phyloP scores from a whole-genome alignment of 495 filamentous ascomycete genomes.

The Annulohypoxylon stygium region DNA sequence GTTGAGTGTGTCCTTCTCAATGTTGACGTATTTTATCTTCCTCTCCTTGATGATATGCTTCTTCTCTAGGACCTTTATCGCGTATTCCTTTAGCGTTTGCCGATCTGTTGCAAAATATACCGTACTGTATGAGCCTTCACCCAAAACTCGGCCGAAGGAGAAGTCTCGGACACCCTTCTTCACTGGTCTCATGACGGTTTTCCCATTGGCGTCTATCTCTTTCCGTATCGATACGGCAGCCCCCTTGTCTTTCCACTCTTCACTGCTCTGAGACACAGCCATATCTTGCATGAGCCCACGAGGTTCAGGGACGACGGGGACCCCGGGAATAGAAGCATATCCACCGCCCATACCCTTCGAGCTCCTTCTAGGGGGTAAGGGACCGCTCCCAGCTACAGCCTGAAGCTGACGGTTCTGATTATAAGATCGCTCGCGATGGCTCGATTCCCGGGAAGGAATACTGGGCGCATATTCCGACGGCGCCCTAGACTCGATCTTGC shows the following conservation, averaged over 20 bases:
- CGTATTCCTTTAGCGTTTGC: constrained; percentile 95
- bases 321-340: constrained; percentile 58
- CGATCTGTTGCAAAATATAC: constrained; percentile 95
- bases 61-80: constrained; percentile 98
- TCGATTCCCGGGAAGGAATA: constrained; percentile 75
- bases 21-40: constrained; percentile 99
- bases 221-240: constrained; percentile 83
- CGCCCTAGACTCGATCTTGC: constrained; percentile 71
- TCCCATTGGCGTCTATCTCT: constrained; percentile 86
- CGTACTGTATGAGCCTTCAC: constrained; percentile 98
- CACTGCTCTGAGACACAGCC: constrained; percentile 76
- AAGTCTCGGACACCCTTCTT: constrained; percentile 99
- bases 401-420: constrained; percentile 64
- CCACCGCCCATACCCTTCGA: constrained; percentile 71
- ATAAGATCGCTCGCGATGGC: constrained; percentile 76
- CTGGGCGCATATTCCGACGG: constrained; percentile 73
- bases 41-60: constrained; percentile 99
- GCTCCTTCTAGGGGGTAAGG: constrained; percentile 74
- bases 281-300: constrained; percentile 72
- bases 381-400: constrained; percentile 67
- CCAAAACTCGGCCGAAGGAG: constrained; percentile 89
- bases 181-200: constrained; percentile 81
- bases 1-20: constrained; percentile 98
- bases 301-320: constrained; percentile 54
- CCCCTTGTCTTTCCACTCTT: constrained; percentile 96